Conservation (phyloP, 768 basidiomycete genomes). For the Lactarius indigo region DNA sequence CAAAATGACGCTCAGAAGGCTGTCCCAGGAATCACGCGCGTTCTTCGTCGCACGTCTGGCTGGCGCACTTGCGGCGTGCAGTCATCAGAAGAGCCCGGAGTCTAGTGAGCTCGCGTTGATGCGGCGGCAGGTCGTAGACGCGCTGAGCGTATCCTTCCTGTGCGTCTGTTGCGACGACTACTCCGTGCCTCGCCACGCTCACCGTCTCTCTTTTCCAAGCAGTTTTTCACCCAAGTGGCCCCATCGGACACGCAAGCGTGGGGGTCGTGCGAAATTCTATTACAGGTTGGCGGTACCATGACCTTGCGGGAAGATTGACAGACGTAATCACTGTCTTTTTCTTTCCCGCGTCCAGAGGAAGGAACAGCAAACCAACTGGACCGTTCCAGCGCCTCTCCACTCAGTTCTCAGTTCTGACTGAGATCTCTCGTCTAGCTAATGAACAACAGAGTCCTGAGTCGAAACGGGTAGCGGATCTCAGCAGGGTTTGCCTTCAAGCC, state of each 20-base stretch:
- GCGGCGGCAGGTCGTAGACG: constrained; percentile 48
- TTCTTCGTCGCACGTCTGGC: constrained; percentile 46
- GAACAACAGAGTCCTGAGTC: constrained; percentile 12
- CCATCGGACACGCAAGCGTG: constrained; percentile 33
- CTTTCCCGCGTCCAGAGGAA: constrained; percentile 13
- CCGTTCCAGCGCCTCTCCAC: constrained; percentile 10
- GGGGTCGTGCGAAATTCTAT: constrained; percentile 40
- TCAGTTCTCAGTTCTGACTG: constrained; percentile 15
- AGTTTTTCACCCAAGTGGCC: constrained; percentile 34
- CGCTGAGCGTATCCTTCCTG: constrained; percentile 49
- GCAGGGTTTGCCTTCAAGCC: constrained; percentile 22
- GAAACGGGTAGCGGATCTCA: constrained; percentile 22
- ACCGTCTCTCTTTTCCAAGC: constrained; percentile 26
- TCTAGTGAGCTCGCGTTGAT: constrained; percentile 35
- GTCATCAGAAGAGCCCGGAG: constrained; percentile 31
- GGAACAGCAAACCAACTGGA: constrained; percentile 21
- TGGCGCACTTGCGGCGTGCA: constrained; percentile 41
- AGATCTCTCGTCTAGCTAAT: constrained; percentile 13
- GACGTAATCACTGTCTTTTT: constrained; percentile 9
- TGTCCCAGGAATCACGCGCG: constrained; percentile 42
- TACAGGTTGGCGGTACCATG: constrained; percentile 36
- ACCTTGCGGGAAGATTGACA: constrained; percentile 8
- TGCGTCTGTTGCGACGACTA: constrained; percentile 29
- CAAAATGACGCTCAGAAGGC: constrained; percentile 46
- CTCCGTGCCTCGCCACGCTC: too few species aligned